These are phyloP conservation scores for Santalum album DNA, from an alignment of 164 flowering plant genomes.

Conservation along the genomic window DNA sequence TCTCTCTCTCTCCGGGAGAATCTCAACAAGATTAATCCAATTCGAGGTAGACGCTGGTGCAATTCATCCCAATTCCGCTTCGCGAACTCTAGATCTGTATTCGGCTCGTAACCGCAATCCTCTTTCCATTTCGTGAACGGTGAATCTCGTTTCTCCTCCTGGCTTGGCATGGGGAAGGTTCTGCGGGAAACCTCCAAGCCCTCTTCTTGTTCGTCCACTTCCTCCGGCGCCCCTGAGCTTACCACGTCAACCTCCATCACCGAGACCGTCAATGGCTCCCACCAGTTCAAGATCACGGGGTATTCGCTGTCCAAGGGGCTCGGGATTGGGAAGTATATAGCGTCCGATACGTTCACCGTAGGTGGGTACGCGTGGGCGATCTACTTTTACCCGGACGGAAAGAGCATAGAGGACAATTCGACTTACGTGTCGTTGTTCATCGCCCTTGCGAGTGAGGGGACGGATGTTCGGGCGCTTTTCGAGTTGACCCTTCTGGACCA, in stretches of 20 bases:
- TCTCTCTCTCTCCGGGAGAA: too few species aligned
- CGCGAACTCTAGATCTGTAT: neutral
- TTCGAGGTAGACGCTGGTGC: neutral
- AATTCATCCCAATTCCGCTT: too few species aligned
- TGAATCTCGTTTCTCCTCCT: neutral
- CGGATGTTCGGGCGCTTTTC: slow-evolving; percentile 81
- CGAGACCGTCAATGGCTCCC: slow-evolving; percentile 71
- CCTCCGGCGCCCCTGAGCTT: slow-evolving; percentile 23
- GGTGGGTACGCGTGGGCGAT: slow-evolving; percentile 91
- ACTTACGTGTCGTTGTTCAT: slow-evolving; percentile 73
- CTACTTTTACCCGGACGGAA: slow-evolving; percentile 85
- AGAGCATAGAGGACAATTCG: slow-evolving; percentile 74
- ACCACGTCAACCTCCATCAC: slow-evolving; percentile 61
- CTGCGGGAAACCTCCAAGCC: slow-evolving; percentile 24
- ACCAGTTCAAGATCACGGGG: slow-evolving; percentile 75
- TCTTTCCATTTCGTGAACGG: too few species aligned
- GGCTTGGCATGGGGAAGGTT: slow-evolving; percentile 42
- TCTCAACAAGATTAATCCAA: neutral
- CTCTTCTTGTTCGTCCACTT: slow-evolving; percentile 19
- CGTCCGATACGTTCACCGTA: slow-evolving; percentile 70
- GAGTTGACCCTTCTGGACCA: slow-evolving; percentile 84
- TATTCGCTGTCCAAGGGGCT: slow-evolving; percentile 73
- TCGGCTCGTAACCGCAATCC: too few species aligned
- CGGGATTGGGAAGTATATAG: slow-evolving; percentile 76
- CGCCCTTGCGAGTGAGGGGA: slow-evolving; percentile 81